Evolutionary conservation across 2,329 filamentous ascomycete genomes (phyloP).

Genomic region (Pestalotiopsis fici): DNA sequence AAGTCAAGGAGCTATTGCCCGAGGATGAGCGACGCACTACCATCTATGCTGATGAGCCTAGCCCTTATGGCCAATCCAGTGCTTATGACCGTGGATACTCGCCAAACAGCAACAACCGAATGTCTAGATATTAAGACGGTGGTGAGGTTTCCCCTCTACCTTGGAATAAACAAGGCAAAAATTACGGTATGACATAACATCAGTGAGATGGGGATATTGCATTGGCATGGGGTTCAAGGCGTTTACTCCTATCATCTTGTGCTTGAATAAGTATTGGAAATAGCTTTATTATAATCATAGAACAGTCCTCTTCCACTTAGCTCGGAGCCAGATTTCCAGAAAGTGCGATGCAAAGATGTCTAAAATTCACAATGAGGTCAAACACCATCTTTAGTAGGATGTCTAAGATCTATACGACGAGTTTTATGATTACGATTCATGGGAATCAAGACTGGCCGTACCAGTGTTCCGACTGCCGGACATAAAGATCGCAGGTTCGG

Average conservation of each 20-base stretch:
- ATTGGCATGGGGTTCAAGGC: slow-evolving; percentile 7
- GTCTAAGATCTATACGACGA: not conserved
- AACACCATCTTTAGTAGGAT: not conserved
- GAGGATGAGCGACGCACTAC: slow-evolving; percentile 79
- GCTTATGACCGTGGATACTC: slow-evolving; percentile 52
- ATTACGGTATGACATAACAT: not conserved
- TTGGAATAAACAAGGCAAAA: not conserved
- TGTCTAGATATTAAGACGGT: slow-evolving; percentile 30
- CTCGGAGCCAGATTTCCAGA: not conserved
- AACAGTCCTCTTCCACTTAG: not conserved
- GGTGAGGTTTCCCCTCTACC: not conserved
- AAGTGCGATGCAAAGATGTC: not conserved
- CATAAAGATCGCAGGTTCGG: not conserved
- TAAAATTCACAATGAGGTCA: not conserved
- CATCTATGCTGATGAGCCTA: slow-evolving; percentile 69
- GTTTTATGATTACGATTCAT: not conserved
- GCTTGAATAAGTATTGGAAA: not conserved
- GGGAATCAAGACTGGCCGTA: not conserved
- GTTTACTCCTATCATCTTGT: not conserved
- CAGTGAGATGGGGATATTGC: not conserved
- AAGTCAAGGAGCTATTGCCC: slow-evolving; percentile 86
- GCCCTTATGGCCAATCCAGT: slow-evolving; percentile 48
- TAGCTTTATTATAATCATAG: not conserved
- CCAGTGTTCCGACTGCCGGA: not conserved
- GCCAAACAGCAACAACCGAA: slow-evolving; percentile 30